A percentile compares a stretch with the other conserved stretches of the same genome.
phyloP scores from a whole-genome alignment of 1,284 basidiomycete species.

The Entoloma clypeatum region DNA sequence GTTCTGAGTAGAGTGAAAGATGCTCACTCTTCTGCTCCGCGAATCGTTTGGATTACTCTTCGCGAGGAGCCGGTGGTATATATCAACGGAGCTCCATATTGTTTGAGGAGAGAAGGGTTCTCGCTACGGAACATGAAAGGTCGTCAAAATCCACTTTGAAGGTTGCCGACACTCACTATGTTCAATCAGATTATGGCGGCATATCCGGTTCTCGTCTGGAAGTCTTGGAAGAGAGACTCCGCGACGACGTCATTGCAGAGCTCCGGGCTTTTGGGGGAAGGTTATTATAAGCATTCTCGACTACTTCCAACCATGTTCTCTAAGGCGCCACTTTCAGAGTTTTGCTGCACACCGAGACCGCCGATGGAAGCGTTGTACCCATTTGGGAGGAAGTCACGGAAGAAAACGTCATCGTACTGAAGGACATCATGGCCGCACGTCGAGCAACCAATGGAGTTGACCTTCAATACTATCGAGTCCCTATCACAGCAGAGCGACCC shows the following conservation, averaged over 20 bases:
- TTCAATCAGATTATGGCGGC: conserved; percentile 76
- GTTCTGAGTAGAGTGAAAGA: conserved; percentile 72
- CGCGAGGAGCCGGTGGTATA: conserved; percentile 95
- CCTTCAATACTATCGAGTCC: conserved; percentile 81
- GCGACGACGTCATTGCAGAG: conserved; percentile 86
- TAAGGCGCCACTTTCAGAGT: conserved; percentile 42
- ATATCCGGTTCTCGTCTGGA: conserved; percentile 88
- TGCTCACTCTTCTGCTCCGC: conserved; percentile 56
- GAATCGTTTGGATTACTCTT: conserved; percentile 89
- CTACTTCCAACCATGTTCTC: neutral
- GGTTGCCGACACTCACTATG: neutral
- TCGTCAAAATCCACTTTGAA: conserved; percentile 21
- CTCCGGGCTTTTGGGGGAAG: conserved; percentile 81
- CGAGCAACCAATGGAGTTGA: conserved; percentile 49
- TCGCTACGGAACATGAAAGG: conserved; percentile 87
- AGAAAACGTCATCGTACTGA: conserved; percentile 80
- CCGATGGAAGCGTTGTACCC: conserved; percentile 88
- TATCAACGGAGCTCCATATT: conserved; percentile 85
- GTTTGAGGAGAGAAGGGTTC: conserved; percentile 74
- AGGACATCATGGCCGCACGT: conserved; percentile 82
- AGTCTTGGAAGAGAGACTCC: conserved; percentile 87
- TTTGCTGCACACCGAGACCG: conserved; percentile 86
- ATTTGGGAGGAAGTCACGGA: conserved; percentile 90
- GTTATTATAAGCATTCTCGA: conserved; percentile 32
- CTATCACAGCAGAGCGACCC: conserved; percentile 82